These are phyloP conservation scores for Niebla homalea DNA, from an alignment of 495 filamentous ascomycete genomes.

Conservation along the genomic window DNA sequence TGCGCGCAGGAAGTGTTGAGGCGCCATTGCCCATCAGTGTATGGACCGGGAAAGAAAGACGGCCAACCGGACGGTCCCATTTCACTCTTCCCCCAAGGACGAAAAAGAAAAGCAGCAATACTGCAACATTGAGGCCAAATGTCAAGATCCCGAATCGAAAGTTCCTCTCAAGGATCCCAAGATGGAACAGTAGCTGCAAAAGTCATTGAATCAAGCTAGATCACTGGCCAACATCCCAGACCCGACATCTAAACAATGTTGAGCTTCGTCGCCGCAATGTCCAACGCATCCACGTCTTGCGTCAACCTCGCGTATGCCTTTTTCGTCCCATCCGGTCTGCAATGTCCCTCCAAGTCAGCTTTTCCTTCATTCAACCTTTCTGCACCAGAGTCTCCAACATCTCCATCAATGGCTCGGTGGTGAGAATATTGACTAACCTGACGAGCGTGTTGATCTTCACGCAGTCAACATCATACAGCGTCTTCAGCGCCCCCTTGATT, in stretches of 20 bases:
- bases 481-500: slow-evolving; percentile 97
- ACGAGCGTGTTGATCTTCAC: slow-evolving; percentile 99
- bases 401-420: neutral
- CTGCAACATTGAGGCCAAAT: no score
- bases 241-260: slow-evolving; percentile 67
- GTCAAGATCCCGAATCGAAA: no score
- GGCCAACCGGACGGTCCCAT: no score
- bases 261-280: slow-evolving; percentile 98
- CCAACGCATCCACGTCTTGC: slow-evolving; percentile 91
- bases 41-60: no score
- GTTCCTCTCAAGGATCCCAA: no score
- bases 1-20: no score
- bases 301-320: slow-evolving; percentile 96
- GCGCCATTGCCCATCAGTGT: no score
- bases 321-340: slow-evolving; percentile 88
- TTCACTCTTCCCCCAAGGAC: no score
- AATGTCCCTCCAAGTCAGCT: neutral
- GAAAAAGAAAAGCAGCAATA: neutral
- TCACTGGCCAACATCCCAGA: neutral
- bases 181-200: no score
- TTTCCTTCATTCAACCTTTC: neutral
- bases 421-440: slow-evolving; percentile 43
- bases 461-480: slow-evolving; percentile 95
- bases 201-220: neutral
- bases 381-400: neutral